Conservation (phyloP, 768 basidiomycete species). For the Boletales sp. region DNA sequence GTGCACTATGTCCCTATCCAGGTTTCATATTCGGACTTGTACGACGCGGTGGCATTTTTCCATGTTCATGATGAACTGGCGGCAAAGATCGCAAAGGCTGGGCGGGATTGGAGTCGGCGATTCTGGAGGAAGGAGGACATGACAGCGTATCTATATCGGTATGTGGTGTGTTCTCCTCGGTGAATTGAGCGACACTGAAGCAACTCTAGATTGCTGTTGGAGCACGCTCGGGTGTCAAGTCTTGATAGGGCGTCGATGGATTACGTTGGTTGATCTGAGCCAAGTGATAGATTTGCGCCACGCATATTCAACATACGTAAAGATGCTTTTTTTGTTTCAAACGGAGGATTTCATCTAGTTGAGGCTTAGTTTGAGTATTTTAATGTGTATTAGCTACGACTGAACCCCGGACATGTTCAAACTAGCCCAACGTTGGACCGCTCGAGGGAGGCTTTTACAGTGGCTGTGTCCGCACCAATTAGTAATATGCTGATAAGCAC, state of each 20-base stretch:
- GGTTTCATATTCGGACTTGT: conserved; percentile 61
- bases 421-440: too few species aligned
- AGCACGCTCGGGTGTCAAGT: not conserved
- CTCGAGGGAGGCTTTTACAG: too few species aligned
- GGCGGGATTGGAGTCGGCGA: conserved; percentile 51
- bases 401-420: too few species aligned
- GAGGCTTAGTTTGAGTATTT: too few species aligned
- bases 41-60: conserved; percentile 74
- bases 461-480: too few species aligned
- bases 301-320: too few species aligned
- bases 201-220: not conserved
- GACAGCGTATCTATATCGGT: conserved; percentile 47
- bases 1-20: conserved; percentile 73
- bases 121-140: conserved; percentile 64
- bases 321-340: too few species aligned
- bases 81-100: conserved; percentile 50
- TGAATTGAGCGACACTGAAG: not conserved
- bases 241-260: not conserved
- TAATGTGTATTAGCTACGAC: too few species aligned
- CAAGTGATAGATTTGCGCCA: too few species aligned
- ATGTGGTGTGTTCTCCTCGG: not conserved
- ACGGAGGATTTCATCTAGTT: too few species aligned
- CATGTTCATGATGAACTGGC: conserved; percentile 62
- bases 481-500: too few species aligned
- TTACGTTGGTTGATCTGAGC: not conserved